Evolutionary conservation across 345 rosid species (phyloP).

Genomic region (Psidium friedrichsthalianum): DNA sequence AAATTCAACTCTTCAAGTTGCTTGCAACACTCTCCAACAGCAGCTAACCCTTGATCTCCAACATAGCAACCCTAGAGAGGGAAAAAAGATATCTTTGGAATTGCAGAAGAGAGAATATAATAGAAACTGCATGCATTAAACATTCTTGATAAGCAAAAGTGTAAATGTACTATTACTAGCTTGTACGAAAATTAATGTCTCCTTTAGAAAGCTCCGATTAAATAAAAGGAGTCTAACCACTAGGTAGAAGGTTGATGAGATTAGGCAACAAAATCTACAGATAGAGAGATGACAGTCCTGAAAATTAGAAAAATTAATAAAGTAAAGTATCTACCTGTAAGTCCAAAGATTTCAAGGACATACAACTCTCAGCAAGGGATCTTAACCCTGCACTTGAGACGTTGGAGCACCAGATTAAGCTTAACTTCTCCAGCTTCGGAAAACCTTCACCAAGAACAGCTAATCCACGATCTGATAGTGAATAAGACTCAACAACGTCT

Average conservation of each 20-base stretch:
- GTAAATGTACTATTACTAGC: neutral
- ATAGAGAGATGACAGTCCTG: neutral
- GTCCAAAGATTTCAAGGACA: slow-evolving; percentile 59
- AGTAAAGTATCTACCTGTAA: slow-evolving; percentile 40
- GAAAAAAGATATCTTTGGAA: neutral
- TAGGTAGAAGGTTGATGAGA: neutral
- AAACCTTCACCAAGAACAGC: slow-evolving; percentile 55
- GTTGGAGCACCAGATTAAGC: slow-evolving; percentile 79
- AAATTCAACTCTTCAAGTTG: slow-evolving; percentile 65
- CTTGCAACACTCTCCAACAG: slow-evolving; percentile 62
- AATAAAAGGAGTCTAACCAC: neutral
- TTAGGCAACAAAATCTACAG: neutral
- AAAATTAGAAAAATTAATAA: neutral
- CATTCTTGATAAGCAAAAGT: neutral
- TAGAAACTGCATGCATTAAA: neutral
- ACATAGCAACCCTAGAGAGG: slow-evolving; percentile 68
- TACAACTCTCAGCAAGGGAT: slow-evolving; percentile 55
- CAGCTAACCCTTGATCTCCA: slow-evolving; percentile 75
- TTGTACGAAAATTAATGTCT: neutral
- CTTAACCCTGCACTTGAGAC: slow-evolving; percentile 56
- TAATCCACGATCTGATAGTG: slow-evolving; percentile 69
- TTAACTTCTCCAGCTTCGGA: slow-evolving; percentile 56
- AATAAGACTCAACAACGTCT: slow-evolving; percentile 23
- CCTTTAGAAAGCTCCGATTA: neutral
- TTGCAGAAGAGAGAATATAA: neutral